phyloP scores from a whole-genome alignment of 2,329 filamentous ascomycete genomes.

The Phoma sp. region DNA sequence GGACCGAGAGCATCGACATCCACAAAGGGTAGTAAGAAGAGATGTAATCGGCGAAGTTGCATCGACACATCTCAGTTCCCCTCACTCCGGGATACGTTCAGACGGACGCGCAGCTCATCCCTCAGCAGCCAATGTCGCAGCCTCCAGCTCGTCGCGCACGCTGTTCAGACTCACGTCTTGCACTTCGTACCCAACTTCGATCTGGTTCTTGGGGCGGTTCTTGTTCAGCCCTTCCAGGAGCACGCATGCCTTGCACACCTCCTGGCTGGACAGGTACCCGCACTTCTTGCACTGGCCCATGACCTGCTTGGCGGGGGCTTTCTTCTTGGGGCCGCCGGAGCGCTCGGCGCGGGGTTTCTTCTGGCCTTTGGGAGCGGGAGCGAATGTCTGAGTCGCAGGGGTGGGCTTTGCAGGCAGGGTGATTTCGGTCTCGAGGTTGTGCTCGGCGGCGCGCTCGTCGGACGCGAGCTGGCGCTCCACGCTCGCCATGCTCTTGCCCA shows the following conservation, averaged over 20 bases:
- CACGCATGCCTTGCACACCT: slow-evolving; percentile 90
- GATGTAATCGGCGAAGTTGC: too few relatives aligned
- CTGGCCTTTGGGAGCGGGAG: slow-evolving; percentile 18
- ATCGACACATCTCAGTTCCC: too few relatives aligned
- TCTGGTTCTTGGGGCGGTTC: slow-evolving; percentile 53
- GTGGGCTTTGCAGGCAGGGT: slow-evolving; percentile 34
- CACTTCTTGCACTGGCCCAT: slow-evolving; percentile 85
- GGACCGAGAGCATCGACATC: too few relatives aligned
- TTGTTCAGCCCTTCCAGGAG: slow-evolving; percentile 92
- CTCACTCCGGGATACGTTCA: too few relatives aligned
- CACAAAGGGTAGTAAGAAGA: too few relatives aligned
- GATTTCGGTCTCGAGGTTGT: slow-evolving; percentile 71
- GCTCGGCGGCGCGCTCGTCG: slow-evolving; percentile 64
- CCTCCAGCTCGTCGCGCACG: slow-evolving; percentile 31
- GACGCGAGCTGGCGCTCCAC: slow-evolving; percentile 76
- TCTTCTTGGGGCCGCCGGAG: slow-evolving; percentile 27
- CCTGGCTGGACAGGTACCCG: slow-evolving; percentile 94
- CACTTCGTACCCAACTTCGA: slow-evolving; percentile 39
- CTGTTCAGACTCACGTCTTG: slow-evolving; percentile 29
- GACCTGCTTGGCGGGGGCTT: slow-evolving; percentile 62
- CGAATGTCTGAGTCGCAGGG: not conserved
- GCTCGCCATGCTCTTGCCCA: slow-evolving; percentile 73
- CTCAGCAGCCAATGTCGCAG: slow-evolving; percentile 30
- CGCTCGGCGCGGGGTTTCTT: slow-evolving; percentile 25
- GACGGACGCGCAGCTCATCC: not conserved